Base-by-base conservation (phyloP, 768 basidiomycete species). In the Mycena pura region DNA sequence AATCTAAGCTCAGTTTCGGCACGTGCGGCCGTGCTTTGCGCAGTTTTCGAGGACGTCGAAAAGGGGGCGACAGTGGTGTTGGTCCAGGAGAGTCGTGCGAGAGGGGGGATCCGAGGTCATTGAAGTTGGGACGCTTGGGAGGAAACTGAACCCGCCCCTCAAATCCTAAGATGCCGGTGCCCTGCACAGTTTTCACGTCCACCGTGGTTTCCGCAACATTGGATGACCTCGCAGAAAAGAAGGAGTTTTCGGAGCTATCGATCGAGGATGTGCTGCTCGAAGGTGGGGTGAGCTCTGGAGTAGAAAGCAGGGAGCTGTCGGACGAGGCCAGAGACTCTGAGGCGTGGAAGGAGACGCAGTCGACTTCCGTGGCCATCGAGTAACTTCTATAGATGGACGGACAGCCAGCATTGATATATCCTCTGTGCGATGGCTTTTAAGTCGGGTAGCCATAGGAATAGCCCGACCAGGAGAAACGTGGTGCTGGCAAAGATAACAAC, bases 281-380 rank as follows among this genome's bases (percentile, higher is more conserved):
- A 34, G 49, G 49, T 21, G 59, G 45, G 13, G 50, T 53, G 25
- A 60, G 59, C 9, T 53, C 59, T n/a, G 59, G 59, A n/a, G 51
- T 60, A 38, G 49, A 36, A 34, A 51, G 47, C 13, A 27, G 17
- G 10, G 49, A 45, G 25, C 39, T 41, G 27, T 31, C 49, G 49
- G 48, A 43, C 11, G 48, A 52, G 27, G 31, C 6, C 31, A 36
- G 17, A 28, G 57, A n/a, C n/a, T n/a, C n/a, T n/a, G n/a, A 44
- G n/a, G 21, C n/a, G 32, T 52, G 57, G 41, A 44, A 38, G 10
- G 50, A 44, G 49, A 47, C 44, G 50, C 44, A 60, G 51, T 53
- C 44, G 13, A 19, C 46, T 39, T 52, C 59, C 46, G 31, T 47
- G 38, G 41, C 50, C 58, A 39, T 52, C 11, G 46, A 57, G 36